Conservation (phyloP, 495 filamentous ascomycete genomes). For the Rostrohypoxylon terebratum region DNA sequence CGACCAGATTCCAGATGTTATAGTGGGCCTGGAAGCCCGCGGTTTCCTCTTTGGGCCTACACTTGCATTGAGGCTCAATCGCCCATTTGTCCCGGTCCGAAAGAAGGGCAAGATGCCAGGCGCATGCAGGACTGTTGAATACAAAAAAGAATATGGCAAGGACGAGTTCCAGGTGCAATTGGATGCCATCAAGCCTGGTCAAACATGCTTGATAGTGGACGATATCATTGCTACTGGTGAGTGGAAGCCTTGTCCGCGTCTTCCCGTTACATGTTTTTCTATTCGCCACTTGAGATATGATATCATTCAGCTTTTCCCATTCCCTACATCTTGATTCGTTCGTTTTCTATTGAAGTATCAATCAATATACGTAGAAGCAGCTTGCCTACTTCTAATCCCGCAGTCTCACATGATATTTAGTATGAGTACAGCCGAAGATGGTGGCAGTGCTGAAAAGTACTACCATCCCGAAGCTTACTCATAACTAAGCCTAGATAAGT, state of each 20-base stretch:
- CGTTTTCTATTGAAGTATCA: slow-evolving; percentile 14
- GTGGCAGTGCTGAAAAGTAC: slow-evolving; percentile 8
- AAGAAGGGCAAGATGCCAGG: slow-evolving; percentile 98
- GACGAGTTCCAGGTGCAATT: slow-evolving; percentile 97
- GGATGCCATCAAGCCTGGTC: slow-evolving; percentile 83
- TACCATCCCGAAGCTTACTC: slow-evolving; percentile 9
- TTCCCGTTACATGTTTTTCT: slow-evolving; percentile 8
- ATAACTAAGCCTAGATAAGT: not conserved
- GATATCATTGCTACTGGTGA: slow-evolving; percentile 98
- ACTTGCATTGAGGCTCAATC: slow-evolving; percentile 84
- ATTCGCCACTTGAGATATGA: slow-evolving; percentile 18
- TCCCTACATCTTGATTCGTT: not conserved
- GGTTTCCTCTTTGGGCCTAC: slow-evolving; percentile 96
- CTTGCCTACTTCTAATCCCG: not conserved
- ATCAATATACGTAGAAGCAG: slow-evolving; percentile 18
- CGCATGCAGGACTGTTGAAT: slow-evolving; percentile 81
- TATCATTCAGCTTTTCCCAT: not conserved
- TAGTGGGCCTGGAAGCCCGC: slow-evolving; percentile 92
- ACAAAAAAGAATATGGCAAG: slow-evolving; percentile 95
- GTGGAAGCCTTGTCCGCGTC: slow-evolving; percentile 45
- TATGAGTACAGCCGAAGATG: slow-evolving; percentile 13
- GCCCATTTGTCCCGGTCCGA: slow-evolving; percentile 92
- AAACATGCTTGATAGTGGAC: slow-evolving; percentile 92
- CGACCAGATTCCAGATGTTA: slow-evolving; percentile 78
- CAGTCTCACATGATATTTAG: slow-evolving; percentile 1